Evolutionary conservation across 2,329 filamentous ascomycete genomes (phyloP).

Genomic region (Talaromyces sp.): DNA sequence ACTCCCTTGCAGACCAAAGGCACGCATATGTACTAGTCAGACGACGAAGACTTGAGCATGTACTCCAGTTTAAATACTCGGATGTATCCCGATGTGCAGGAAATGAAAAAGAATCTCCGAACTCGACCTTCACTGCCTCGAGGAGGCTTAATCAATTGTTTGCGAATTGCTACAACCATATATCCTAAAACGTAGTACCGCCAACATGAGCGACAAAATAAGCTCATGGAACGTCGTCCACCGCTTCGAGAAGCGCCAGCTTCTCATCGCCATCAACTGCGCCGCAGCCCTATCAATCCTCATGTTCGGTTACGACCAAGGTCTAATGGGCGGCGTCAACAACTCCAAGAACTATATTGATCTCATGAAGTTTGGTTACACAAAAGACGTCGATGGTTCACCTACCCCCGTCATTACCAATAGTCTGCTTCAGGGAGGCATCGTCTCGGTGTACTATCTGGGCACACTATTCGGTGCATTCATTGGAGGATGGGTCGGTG

Average conservation of each 20-base stretch:
- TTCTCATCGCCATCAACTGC: slow-evolving; percentile 61
- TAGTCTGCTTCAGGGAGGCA: slow-evolving; percentile 61
- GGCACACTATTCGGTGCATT: slow-evolving; percentile 63
- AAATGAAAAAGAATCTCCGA: not conserved
- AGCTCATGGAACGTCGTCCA: slow-evolving; percentile 51
- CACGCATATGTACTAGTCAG: not conserved
- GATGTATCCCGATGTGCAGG: not conserved
- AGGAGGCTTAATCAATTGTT: not conserved
- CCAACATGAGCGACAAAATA: slow-evolving; percentile 39
- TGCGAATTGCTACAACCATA: not conserved
- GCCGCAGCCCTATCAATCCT: slow-evolving; percentile 65
- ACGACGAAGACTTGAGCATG: not conserved
- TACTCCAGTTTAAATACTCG: not conserved
- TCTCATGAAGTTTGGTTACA: slow-evolving; percentile 63
- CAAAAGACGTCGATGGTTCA: slow-evolving; percentile 45
- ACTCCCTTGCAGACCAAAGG: not conserved
- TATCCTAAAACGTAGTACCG: not conserved
- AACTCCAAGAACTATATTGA: slow-evolving; percentile 62
- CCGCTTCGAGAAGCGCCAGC: slow-evolving; percentile 52
- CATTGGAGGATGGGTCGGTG: slow-evolving; percentile 62
- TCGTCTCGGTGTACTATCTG: slow-evolving; percentile 58
- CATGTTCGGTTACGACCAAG: slow-evolving; percentile 61
- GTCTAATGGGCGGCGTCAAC: slow-evolving; percentile 63
- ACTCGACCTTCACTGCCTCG: not conserved
- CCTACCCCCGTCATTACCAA: slow-evolving; percentile 55